Base-by-base conservation (phyloP, 2,329 filamentous ascomycete genomes). In the Fusarium robinianum region DNA sequence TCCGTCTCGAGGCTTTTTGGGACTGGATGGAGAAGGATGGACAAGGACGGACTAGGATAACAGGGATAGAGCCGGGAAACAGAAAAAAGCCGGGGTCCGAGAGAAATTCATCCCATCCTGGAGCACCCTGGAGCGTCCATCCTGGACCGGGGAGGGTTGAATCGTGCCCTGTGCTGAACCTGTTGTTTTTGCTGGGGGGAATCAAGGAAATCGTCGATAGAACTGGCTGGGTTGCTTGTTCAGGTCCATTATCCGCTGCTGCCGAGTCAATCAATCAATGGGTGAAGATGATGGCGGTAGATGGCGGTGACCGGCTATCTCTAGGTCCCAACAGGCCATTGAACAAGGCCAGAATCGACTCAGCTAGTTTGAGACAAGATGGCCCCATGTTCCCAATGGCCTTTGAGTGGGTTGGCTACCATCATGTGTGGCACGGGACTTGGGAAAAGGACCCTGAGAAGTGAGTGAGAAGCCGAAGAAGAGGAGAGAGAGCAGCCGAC, bases 381-480 rank as follows among this genome's bases (percentile, higher is more conserved):
- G 32, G 34, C 39, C 31, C 51, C 51, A 41, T 44, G 25, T 55
- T 39, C 37, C 21, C 35, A 22, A 26, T 12, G 39, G 37, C 39
- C 23, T 37, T 39, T 22, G 36, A 14, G 19, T 23, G 11, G 14
- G 33, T 42, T 21, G 32, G 24, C 34, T 56, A 46, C 57, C 57
- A 50, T 57, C 53, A 57, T 57, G 53, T 57, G 41, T 21, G 25
- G 41, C 24, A 15, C 31, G n/a, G 46, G 32, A 41, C 37, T 23
- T 38, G 21, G 36, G 31, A 18, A 22, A 24, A 23, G 34, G 34
- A 46, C 35, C 38, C 49, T 50, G 33, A 42, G 24, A 16, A 30
- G 8, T 24, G 19, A 25, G 27, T 31, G 31, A 25, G 14, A 26
- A 19, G 26, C 27, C 41, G 36, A 35, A 39, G 26, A 32, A 19